Evolutionary conservation across 352 stramenopile genomes (phyloP), one percentile per base, ranked within the genome.

Genomic region (Phytophthora pseudosyringae): DNA sequence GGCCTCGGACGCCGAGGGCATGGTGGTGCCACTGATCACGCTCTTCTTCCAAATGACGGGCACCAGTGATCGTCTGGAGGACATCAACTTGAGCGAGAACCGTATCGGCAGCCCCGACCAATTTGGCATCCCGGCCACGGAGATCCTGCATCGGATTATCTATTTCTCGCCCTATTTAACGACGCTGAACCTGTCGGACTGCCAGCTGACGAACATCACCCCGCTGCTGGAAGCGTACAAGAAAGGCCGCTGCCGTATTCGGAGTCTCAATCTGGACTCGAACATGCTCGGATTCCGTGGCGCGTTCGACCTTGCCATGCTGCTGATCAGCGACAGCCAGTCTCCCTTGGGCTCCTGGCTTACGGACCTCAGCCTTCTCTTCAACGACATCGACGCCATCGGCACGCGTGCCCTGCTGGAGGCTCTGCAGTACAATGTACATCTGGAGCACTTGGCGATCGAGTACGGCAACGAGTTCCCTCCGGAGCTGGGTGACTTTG

Each of bases 141-240:
- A 85, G 59, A 81, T 85, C 62, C 41, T 85, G 38, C 76, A 80
- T 36, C 73, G 76, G 58, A 75, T 85, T 66, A 73, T 85, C 51
- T 77, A 85, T 66, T 82, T 80, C 61, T 85, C 71, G 62, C 76
- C 76, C 28, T 81, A 81, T 71, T 78, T 85, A 68, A 81, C 71
- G 36, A 67, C 71, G 51, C 56, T 85, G 53, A 78, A 83, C 59
- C 59, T 85, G 50, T 72, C 68, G 18, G 71, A 77, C 51, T 85
- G 76, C 46, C 73, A 85, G 47, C 61, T 85, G 4, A 81, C 44
- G 28, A 78, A 81, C 68, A 85, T 85, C 61, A 79, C 76, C 26
- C 67, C 76, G 39, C 48, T 85, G 51, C 60, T 82, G 46, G 62
- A 81, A 29, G 76, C 76, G n/a, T 85, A 82, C 71, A 76, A 79